Base-by-base conservation (phyloP, 1,284 basidiomycete species). In the Chondrostereum purpureum region DNA sequence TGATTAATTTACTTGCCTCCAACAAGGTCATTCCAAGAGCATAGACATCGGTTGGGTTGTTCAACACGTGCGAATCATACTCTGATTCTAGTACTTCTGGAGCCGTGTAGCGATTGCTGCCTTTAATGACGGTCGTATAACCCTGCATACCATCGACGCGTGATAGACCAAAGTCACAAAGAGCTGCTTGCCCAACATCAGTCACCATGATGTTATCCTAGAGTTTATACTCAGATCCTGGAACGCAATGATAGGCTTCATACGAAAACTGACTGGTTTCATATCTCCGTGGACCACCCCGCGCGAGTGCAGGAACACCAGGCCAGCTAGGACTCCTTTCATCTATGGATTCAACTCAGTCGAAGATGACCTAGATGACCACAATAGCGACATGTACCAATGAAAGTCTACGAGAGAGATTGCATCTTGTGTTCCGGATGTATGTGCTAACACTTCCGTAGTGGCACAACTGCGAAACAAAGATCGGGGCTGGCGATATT, bases 271-370 rank as follows among this genome's bases (percentile, higher is more conserved):
- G 39, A 56, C 55, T n/a, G 51, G 58, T 47, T 65, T 64, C 10
- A 65, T 47, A 44, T 65, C 55, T 3, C 60, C 60, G 46, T 62
- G 63, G 10, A 63, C 45, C 20, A 63, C 50, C 2, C 55, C 45
- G 40, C 58, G 50, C 2, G 46, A 43, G 31, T 64, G 62, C 4
- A 64, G 53, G 45, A 62, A 57, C 12, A 51, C 48, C 19, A 64
- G 49, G 5, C 62, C 62, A 3, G 10, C 11, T 21, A 20, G 16
- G 19, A 40, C 20, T 5, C 16, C n/a, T 10, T 19, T 10, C 19
- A 40, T 10, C 39, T 40, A 22, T 10, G 16, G 10, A 16, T 8
- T 16, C 17, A n/a, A 33, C n/a, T 38, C 10, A 8, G 12, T 18
- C n/a, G 27, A n/a, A 31, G 8, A 31, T 31, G 8, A n/a, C n/a